Evolutionary conservation across 2,329 filamentous ascomycete species (phyloP).

Genomic region (Fusarium sp.): DNA sequence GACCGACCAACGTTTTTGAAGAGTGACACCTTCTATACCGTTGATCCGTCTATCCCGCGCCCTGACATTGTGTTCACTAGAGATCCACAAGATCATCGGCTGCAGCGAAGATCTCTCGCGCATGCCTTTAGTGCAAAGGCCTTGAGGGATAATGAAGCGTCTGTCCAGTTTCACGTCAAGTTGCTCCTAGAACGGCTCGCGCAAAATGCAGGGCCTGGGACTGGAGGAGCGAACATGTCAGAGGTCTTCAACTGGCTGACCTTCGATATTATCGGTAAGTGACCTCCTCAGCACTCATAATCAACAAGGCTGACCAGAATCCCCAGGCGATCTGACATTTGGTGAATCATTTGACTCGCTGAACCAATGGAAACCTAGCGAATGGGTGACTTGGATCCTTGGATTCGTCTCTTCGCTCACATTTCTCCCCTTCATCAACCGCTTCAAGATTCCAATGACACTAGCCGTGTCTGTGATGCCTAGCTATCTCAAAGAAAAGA

Average conservation of each 20-base stretch:
- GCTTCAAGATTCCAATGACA: slow-evolving; percentile 4
- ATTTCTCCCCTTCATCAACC: neutral
- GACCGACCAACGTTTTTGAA: slow-evolving; percentile 11
- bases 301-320: neutral
- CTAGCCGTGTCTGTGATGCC: slow-evolving; percentile 2
- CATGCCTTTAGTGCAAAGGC: slow-evolving; percentile 22
- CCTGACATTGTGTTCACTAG: slow-evolving; percentile 8
- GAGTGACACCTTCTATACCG: slow-evolving; percentile 10
- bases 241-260: slow-evolving; percentile 21
- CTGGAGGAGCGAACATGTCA: neutral
- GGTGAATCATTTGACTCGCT: slow-evolving; percentile 27
- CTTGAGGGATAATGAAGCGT: slow-evolving; percentile 8
- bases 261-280: slow-evolving; percentile 29
- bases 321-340: slow-evolving; percentile 15
- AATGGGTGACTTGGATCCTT: slow-evolving; percentile 13
- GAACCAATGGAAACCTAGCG: neutral
- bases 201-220: neutral
- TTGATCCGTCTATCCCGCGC: neutral
- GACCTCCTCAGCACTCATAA: accelerated
- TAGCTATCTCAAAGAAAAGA: neutral
- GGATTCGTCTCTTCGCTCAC: neutral
- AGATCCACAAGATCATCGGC: slow-evolving; percentile 12
- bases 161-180: neutral
- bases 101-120: slow-evolving; percentile 16
- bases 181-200: slow-evolving; percentile 5